Base-by-base conservation (phyloP, 1,284 basidiomycete genomes). In the Microbotryum silenes-acaulis region DNA sequence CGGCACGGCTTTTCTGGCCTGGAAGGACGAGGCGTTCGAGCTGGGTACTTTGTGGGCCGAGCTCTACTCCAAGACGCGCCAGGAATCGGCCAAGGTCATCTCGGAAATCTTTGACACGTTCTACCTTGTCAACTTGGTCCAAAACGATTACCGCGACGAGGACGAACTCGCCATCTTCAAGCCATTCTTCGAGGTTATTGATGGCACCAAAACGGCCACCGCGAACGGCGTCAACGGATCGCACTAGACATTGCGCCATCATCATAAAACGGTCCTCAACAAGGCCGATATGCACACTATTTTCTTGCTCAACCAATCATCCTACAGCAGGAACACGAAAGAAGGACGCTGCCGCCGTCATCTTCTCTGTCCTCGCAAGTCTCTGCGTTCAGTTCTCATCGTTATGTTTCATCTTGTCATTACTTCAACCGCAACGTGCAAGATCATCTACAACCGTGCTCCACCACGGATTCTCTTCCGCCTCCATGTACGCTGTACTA, bases 1-100 rank as follows among this genome's bases (percentile, higher is more conserved):
- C 75, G 88, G 89, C 33, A 85, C 91, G 67, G 94, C 91, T 72
- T 97, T 97, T 81, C 88, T 93, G 25, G 78, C 63, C 27, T 65
- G 65, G 67, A 69, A 73, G 61, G 73, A 74, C 57, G 73, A 74
- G 60, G 73, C 73, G 51, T 74, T 73, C 59, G 70, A 74, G 61
- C 63, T 74, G 21, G 72, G 72, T 0, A 59, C 59, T 20, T 69
- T 69, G 57, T 74, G 73, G 73, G 68, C 70, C 3, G 57, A 64
- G 45, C 52, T 74, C n/a, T 74, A 74, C 62, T 51, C 51, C 7
- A 63, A 59, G 23, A 56, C 55, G 0, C 37, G 45, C n/a, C 67
- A 65, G 3, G 59, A 64, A 27, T 63, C 71, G 31, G 54, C 65
- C 44, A 47, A 66, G 60, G 45, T 70, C 23, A 62, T 73, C 51